Conservation (phyloP, 306 rosid species). For the Castanea sativa region DNA sequence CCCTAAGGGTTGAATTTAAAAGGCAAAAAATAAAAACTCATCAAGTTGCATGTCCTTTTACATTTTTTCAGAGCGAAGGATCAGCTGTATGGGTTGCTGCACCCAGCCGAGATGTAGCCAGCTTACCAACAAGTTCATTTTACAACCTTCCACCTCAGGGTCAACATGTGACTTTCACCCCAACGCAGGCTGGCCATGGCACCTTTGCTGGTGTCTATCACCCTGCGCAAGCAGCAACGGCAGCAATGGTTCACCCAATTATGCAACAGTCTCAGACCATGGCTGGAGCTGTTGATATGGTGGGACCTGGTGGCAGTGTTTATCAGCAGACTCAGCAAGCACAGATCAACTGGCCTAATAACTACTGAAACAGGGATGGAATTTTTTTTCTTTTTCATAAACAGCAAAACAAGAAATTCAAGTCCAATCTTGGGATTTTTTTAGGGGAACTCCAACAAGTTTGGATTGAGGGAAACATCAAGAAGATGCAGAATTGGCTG, state of each 20-base stretch:
- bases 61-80: conserved; percentile 74
- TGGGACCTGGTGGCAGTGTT: conserved; percentile 86
- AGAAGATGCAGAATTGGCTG: conserved; percentile 47
- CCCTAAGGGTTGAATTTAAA: not conserved
- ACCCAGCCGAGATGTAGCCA: conserved; percentile 81
- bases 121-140: conserved; percentile 74
- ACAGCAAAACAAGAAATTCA: conserved; percentile 42
- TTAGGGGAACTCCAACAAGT: conserved; percentile 51
- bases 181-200: conserved; percentile 86
- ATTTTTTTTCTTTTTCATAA: conserved; percentile 18
- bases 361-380: conserved; percentile 52
- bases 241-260: conserved; percentile 83
- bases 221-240: conserved; percentile 85
- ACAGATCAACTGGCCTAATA: conserved; percentile 90
- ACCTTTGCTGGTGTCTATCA: conserved; percentile 83
- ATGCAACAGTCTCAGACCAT: conserved; percentile 92
- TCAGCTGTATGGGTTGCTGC: conserved; percentile 93
- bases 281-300: conserved; percentile 93
- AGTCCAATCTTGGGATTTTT: conserved; percentile 39
- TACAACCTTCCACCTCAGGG: conserved; percentile 91
- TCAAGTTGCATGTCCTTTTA: not conserved
- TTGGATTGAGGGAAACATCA: conserved; percentile 46
- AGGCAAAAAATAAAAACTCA: not conserved
- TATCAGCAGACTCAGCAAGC: conserved; percentile 93
- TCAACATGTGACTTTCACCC: conserved; percentile 81